phyloP scores from a whole-genome alignment of 495 filamentous ascomycete genomes.

The Neurospora tetrasperma region DNA sequence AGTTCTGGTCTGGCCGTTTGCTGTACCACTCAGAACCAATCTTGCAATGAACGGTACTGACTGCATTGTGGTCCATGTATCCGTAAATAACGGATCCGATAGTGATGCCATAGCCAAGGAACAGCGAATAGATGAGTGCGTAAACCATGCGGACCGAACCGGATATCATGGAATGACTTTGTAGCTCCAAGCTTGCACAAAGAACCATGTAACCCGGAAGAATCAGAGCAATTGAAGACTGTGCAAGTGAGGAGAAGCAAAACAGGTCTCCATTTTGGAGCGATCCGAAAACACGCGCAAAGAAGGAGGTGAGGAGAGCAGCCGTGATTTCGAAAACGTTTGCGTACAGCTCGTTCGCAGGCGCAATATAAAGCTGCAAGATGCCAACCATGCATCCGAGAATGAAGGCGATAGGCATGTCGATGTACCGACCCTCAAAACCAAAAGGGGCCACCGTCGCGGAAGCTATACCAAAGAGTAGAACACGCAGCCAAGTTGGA shows the following conservation, averaged over 20 bases:
- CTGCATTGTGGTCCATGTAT: conserved; percentile 63
- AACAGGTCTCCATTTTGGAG: conserved; percentile 62
- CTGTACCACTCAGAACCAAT: conserved; percentile 20
- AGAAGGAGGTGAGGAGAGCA: conserved; percentile 78
- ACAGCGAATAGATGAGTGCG: conserved; percentile 88
- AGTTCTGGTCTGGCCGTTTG: conserved; percentile 50
- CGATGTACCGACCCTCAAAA: conserved; percentile 76
- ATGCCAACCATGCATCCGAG: conserved; percentile 76
- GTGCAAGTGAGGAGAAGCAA: conserved; percentile 87
- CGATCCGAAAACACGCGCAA: conserved; percentile 79
- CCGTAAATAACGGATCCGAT: conserved; percentile 88
- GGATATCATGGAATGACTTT: conserved; percentile 75
- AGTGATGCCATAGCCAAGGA: conserved; percentile 95
- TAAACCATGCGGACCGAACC: conserved; percentile 94
- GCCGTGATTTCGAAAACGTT: conserved; percentile 91
- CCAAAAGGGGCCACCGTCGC: conserved; percentile 78
- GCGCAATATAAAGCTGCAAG: conserved; percentile 70
- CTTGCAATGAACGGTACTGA: conserved; percentile 60
- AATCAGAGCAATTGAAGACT: conserved; percentile 85
- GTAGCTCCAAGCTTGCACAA: conserved; percentile 76
- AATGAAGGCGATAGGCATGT: conserved; percentile 79
- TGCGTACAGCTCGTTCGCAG: conserved; percentile 66
- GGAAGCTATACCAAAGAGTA: conserved; percentile 77
- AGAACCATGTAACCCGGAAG: conserved; percentile 64
- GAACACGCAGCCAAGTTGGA: conserved; percentile 58